These are phyloP conservation scores for Penicillium sp. DNA, from an alignment of 2,329 filamentous ascomycete species.

Conservation along the genomic window DNA sequence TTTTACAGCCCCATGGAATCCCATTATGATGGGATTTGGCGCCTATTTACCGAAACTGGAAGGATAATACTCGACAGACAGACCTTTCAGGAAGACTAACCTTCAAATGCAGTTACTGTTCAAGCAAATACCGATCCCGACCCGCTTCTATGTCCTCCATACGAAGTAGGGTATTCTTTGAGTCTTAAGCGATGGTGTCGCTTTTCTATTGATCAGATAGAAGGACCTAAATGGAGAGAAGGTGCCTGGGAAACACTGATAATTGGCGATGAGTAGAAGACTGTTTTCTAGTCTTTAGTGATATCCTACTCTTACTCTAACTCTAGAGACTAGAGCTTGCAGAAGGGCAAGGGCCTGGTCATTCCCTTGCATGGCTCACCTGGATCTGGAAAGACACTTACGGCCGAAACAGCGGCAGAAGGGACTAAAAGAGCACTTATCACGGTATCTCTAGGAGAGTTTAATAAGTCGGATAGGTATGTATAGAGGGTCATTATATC, in stretches of 20 bases:
- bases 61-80: slow-evolving; percentile 6
- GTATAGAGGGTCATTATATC: background rate
- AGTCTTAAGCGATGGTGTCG: slow-evolving; percentile 6
- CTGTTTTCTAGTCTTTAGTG: slow-evolving; percentile 3
- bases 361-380: slow-evolving; percentile 5
- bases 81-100: slow-evolving; percentile 7
- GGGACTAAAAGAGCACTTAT: background rate
- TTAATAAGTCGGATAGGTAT: slow-evolving; percentile 2
- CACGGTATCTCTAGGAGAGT: slow-evolving; percentile 4
- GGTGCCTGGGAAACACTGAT: slow-evolving; percentile 6
- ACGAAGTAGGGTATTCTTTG: slow-evolving; percentile 5
- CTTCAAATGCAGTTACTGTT: background rate
- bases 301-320: slow-evolving; percentile 3
- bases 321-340: slow-evolving; percentile 2
- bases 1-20: slow-evolving; percentile 4
- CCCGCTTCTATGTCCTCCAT: slow-evolving; percentile 6
- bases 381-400: slow-evolving; percentile 9
- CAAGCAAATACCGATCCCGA: background rate
- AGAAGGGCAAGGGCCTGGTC: slow-evolving; percentile 9
- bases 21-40: slow-evolving; percentile 1
- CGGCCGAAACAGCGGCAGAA: slow-evolving; percentile 2
- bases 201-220: background rate
- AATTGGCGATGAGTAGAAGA: slow-evolving; percentile 1
- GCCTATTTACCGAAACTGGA: slow-evolving; percentile 6
- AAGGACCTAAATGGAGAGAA: slow-evolving; percentile 1